These are phyloP conservation scores for Botrytis porri DNA, from an alignment of 2,329 filamentous ascomycete genomes.

Conservation along the genomic window DNA sequence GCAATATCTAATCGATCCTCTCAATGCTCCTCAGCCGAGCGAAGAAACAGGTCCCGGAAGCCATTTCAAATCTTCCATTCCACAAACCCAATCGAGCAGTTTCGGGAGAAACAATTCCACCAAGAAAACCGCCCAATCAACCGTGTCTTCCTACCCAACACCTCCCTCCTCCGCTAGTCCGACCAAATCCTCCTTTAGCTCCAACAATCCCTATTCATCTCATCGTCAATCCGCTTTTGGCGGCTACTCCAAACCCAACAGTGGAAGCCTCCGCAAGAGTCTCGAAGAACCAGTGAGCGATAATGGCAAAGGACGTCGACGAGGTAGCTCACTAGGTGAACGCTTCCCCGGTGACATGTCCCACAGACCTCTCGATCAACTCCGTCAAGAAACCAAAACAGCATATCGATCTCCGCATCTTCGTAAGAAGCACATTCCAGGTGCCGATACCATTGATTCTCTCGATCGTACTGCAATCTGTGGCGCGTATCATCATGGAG, in stretches of 20 bases:
- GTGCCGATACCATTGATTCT: constrained; percentile 74
- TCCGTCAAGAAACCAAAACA: constrained; percentile 59
- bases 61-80: constrained; percentile 38
- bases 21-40: constrained; percentile 64
- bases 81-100: constrained; percentile 22
- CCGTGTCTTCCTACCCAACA: constrained; percentile 42
- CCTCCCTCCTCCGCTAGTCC: constrained; percentile 56
- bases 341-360: constrained; percentile 63
- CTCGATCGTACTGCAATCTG: constrained; percentile 65
- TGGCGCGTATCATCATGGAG: constrained; percentile 78
- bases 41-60: constrained; percentile 64
- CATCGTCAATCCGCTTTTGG: constrained; percentile 33
- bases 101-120: constrained; percentile 17
- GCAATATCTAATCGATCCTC: constrained; percentile 66
- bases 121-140: constrained; percentile 20
- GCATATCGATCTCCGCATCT: constrained; percentile 67
- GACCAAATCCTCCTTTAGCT: constrained; percentile 46
- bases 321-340: constrained; percentile 53
- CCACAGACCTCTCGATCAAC: constrained; percentile 63
- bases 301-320: constrained; percentile 38
- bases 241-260: constrained; percentile 31
- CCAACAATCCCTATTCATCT: constrained; percentile 43
- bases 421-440: constrained; percentile 61
- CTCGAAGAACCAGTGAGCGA: constrained; percentile 27
- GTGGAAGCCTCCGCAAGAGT: constrained; percentile 24